Percentiles rank a stretch among this genome's conserved stretches.
Conservation (phyloP, 1,284 basidiomycete genomes). For the Wolfiporia cocos region DNA sequence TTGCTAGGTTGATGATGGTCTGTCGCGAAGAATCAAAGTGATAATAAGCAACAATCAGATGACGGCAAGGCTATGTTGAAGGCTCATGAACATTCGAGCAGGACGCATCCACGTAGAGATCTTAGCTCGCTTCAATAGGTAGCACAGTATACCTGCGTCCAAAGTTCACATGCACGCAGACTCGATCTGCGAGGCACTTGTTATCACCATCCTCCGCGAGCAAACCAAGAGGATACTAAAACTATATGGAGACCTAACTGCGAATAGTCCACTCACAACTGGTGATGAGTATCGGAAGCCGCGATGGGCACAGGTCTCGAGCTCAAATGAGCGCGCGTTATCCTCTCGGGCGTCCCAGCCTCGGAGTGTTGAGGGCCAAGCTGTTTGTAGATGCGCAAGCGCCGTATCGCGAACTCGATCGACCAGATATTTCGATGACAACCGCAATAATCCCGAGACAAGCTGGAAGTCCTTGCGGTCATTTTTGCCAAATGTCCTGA, state of each 20-base stretch:
- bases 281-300: slow-evolving; percentile 22
- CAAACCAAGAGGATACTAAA: no score
- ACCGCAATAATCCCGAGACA: slow-evolving; percentile 53
- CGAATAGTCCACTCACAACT: no score
- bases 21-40: no score
- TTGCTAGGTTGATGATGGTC: slow-evolving; percentile 64
- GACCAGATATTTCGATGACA: slow-evolving; percentile 66
- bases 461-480: slow-evolving; percentile 47
- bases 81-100: no score
- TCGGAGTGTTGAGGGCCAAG: slow-evolving; percentile 57
- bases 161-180: no score
- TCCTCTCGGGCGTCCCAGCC: slow-evolving; percentile 64
- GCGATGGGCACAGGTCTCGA: slow-evolving; percentile 23
- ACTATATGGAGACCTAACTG: no score
- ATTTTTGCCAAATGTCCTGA: slow-evolving; percentile 36
- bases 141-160: no score
- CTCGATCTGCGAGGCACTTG: no score
- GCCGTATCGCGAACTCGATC: slow-evolving; percentile 53
- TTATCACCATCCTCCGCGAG: no score
- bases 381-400: slow-evolving; percentile 44
- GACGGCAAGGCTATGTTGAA: no score
- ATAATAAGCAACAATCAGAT: no score
- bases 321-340: slow-evolving; percentile 32
- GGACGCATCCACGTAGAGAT: slow-evolving; percentile 27
- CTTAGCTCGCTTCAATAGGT: no score